These are phyloP conservation scores for Xerocomellus amylosporus DNA, from an alignment of 768 basidiomycete species.

Conservation along the genomic window DNA sequence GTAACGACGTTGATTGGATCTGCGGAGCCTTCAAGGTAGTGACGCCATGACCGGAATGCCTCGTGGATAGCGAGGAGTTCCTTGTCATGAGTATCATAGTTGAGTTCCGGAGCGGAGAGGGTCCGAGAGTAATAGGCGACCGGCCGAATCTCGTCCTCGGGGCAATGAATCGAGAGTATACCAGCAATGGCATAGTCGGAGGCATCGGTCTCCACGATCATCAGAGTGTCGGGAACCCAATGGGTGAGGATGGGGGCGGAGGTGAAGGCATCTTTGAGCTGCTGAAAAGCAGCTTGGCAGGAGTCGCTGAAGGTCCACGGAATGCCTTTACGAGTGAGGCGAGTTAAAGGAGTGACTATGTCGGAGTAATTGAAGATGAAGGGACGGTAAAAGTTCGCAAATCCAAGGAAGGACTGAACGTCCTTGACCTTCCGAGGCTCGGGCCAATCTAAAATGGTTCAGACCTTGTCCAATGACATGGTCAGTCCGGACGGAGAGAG, in stretches of 20 bases:
- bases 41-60: too few relatives aligned
- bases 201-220: too few relatives aligned
- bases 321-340: not conserved
- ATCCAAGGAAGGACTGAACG: not conserved
- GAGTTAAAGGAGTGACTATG: not conserved
- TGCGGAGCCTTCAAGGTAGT: too few relatives aligned
- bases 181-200: too few relatives aligned
- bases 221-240: too few relatives aligned
- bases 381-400: not conserved
- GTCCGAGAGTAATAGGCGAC: too few relatives aligned
- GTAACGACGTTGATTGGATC: too few relatives aligned
- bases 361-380: not conserved
- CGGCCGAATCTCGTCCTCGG: too few relatives aligned
- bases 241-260: not conserved
- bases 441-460: not conserved
- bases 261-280: not conserved
- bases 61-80: not conserved
- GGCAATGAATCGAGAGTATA: too few relatives aligned
- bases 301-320: not conserved
- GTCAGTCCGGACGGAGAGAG: not conserved
- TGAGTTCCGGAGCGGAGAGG: too few relatives aligned
- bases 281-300: too few relatives aligned
- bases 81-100: not conserved
- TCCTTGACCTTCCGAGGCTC: not conserved
- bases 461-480: not conserved